These are phyloP conservation scores for Detonula confervacea DNA, from an alignment of 352 stramenopile genomes.

Conservation along the genomic window DNA sequence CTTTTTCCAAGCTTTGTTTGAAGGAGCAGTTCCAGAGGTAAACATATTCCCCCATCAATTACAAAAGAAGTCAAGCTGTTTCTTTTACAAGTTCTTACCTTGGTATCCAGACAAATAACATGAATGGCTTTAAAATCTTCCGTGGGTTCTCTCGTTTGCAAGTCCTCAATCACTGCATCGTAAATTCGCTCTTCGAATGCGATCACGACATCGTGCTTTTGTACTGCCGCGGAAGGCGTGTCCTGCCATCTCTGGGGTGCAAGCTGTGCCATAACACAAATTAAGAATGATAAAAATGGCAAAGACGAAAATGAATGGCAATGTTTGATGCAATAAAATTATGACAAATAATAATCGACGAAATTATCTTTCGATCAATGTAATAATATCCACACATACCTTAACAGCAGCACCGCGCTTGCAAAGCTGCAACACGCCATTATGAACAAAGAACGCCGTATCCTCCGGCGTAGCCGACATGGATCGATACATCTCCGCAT, in stretches of 20 bases:
- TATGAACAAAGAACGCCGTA: constrained; percentile 78
- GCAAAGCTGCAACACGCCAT: constrained; percentile 83
- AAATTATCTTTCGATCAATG: too few relatives aligned
- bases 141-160: constrained; percentile 83
- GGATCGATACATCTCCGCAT: constrained; percentile 82
- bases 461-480: constrained; percentile 78
- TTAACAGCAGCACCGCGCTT: constrained; percentile 81
- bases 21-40: too few relatives aligned
- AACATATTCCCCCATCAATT: too few relatives aligned
- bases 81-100: too few relatives aligned
- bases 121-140: constrained; percentile 85
- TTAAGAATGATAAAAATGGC: too few relatives aligned
- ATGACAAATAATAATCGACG: too few relatives aligned
- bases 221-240: constrained; percentile 58
- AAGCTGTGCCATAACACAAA: constrained; percentile 22
- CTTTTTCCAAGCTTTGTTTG: too few relatives aligned
- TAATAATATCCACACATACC: constrained; percentile 25
- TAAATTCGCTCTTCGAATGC: constrained; percentile 86
- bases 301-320: too few relatives aligned
- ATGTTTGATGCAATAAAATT: too few relatives aligned
- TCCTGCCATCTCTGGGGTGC: constrained; percentile 85
- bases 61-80: too few relatives aligned
- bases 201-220: constrained; percentile 83
- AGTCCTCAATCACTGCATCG: constrained; percentile 85
- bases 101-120: constrained; percentile 86